Percentiles rank a stretch among this genome's conserved stretches.
Conservation (phyloP, 1,284 basidiomycete species). For the Rhodotorula sp. region DNA sequence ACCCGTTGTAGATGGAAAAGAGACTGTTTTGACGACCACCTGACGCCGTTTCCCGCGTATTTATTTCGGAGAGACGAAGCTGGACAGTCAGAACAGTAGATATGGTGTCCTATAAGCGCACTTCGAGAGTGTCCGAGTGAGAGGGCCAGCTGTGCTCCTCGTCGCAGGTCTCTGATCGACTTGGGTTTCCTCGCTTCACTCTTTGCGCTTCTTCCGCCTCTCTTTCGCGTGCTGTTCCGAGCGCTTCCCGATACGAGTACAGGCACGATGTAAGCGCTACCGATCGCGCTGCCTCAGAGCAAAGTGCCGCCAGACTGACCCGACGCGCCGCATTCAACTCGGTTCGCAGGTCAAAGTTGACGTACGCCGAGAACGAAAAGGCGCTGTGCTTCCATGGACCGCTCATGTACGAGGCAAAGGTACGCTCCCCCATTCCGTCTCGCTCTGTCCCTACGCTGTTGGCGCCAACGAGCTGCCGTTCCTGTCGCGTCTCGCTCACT, state of each 20-base stretch:
- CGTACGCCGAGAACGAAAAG: slow-evolving; percentile 62
- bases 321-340: background rate
- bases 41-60: no score
- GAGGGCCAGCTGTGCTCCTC: no score
- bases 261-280: background rate
- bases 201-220: background rate
- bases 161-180: background rate
- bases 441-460: background rate
- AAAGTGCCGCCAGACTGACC: background rate
- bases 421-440: slow-evolving; percentile 44
- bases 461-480: slow-evolving; percentile 1
- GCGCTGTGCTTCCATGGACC: slow-evolving; percentile 93
- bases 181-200: background rate
- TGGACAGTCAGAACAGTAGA: no score
- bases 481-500: background rate
- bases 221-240: background rate
- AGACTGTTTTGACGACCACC: no score
- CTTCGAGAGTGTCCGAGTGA: no score
- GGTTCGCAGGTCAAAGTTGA: slow-evolving; percentile 30
- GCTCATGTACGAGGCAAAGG: slow-evolving; percentile 86
- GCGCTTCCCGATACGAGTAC: background rate
- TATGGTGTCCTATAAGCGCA: no score
- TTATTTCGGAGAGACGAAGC: no score
- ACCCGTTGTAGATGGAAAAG: no score
- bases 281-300: background rate